Evolutionary conservation across 441 rosid genomes (phyloP).

Genomic region (Populus hybrid): DNA sequence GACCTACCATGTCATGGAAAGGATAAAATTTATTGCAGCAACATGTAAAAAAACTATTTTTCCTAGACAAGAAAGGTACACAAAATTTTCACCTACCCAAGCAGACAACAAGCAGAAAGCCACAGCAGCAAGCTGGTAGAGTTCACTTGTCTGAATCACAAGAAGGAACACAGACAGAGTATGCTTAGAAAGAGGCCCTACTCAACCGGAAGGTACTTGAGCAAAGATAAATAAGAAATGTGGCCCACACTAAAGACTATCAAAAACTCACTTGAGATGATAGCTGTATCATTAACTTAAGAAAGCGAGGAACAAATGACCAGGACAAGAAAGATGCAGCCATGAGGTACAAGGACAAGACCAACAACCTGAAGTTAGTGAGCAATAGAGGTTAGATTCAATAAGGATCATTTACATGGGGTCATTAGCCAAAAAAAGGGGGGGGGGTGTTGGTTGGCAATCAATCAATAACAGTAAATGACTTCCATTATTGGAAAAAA

Average conservation of each 20-base stretch:
- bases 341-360: constrained; percentile 68
- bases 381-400: constrained; percentile 11
- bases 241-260: not conserved
- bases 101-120: constrained; percentile 98
- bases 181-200: not conserved
- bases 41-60: not conserved
- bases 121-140: constrained; percentile 94
- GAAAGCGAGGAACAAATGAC: constrained; percentile 94
- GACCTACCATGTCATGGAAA: not conserved
- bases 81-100: constrained; percentile 64
- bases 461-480: not conserved
- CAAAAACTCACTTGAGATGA: constrained; percentile 83
- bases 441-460: not conserved
- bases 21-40: not conserved
- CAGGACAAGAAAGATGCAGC: constrained; percentile 79
- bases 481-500: not conserved
- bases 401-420: constrained; percentile 13
- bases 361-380: constrained; percentile 59
- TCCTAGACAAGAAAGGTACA: not conserved
- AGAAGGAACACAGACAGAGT: constrained; percentile 2
- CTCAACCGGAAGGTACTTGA: not conserved
- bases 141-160: constrained; percentile 80
- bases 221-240: not conserved
- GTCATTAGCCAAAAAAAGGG: not conserved
- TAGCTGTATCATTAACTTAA: constrained; percentile 89